Evolutionary conservation across 2,329 filamentous ascomycete species (phyloP).

Genomic region (Beauveria caledonica): DNA sequence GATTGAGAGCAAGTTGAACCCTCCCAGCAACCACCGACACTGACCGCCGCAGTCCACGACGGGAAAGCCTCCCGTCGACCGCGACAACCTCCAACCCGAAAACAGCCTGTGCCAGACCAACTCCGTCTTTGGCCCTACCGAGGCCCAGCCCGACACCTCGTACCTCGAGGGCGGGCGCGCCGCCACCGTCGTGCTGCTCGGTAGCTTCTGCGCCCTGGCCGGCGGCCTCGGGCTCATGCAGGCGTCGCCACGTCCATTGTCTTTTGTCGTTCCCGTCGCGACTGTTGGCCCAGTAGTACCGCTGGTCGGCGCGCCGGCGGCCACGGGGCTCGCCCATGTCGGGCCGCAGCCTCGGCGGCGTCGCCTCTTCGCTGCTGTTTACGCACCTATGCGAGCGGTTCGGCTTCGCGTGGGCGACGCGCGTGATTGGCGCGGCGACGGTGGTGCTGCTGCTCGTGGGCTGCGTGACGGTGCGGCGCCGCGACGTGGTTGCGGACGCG

Average conservation of each 20-base stretch:
- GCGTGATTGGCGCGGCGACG: conserved; percentile 38
- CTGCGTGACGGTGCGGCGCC: conserved; percentile 1
- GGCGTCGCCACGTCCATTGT: conserved; percentile 11
- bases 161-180: conserved; percentile 60
- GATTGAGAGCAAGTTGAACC: background rate
- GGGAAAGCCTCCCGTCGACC: background rate
- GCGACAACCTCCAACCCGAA: background rate
- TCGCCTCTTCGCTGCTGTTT: conserved; percentile 45
- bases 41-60: background rate
- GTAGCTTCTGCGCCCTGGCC: conserved; percentile 54
- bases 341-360: conserved; percentile 53
- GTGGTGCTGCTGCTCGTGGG: conserved; percentile 38
- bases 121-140: background rate
- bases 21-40: background rate
- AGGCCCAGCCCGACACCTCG: conserved; percentile 12
- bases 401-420: conserved; percentile 38
- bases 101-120: conserved; percentile 4
- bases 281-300: conserved; percentile 70
- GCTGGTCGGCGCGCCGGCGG: conserved; percentile 59
- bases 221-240: conserved; percentile 57
- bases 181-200: conserved; percentile 60
- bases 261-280: conserved; percentile 35
- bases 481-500: conserved; percentile 33
- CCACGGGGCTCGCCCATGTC: conserved; percentile 70
- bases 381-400: conserved; percentile 33